A percentile compares a stretch with the other conserved stretches of the same genome.
Evolutionary conservation across 2,329 filamentous ascomycete species (phyloP).

Genomic region (Fusarium sp.): DNA sequence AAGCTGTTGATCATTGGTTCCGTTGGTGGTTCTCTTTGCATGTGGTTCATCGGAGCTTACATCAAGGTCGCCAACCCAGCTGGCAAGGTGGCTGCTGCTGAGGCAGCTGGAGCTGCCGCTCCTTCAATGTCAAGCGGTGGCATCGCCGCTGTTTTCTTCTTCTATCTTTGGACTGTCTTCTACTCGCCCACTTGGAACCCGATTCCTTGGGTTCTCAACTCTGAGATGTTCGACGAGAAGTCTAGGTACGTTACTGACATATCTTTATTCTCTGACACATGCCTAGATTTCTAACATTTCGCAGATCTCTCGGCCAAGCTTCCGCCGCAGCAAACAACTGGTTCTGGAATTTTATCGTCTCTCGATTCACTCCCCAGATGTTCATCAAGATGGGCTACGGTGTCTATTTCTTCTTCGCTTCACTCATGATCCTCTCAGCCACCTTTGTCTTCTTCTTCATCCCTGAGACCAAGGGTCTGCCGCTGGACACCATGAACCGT

Average conservation of each 20-base stretch:
- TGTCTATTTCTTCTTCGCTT: constrained; percentile 77
- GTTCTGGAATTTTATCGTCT: constrained; percentile 78
- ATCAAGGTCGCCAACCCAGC: constrained; percentile 63
- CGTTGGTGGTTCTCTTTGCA: constrained; percentile 72
- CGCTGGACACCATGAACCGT: constrained; percentile 73
- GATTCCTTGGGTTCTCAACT: constrained; percentile 80
- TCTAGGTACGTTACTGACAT: constrained; percentile 33
- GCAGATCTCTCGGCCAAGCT: constrained; percentile 72
- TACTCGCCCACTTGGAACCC: constrained; percentile 81
- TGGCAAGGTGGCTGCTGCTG: constrained; percentile 41
- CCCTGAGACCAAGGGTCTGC: constrained; percentile 74
- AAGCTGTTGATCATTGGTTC: constrained; percentile 74
- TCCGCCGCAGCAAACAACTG: constrained; percentile 78
- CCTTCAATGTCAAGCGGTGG: constrained; percentile 59
- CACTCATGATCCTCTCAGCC: constrained; percentile 68
- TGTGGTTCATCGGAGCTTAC: constrained; percentile 67
- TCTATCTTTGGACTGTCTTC: constrained; percentile 67
- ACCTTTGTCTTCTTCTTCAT: constrained; percentile 72
- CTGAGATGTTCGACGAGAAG: constrained; percentile 80
- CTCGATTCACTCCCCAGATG: constrained; percentile 76
- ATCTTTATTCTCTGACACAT: background rate
- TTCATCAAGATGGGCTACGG: constrained; percentile 68
- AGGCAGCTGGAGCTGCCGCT: constrained; percentile 39
- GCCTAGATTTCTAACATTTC: background rate
- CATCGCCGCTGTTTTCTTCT: constrained; percentile 75